Evolutionary conservation across 176 grass and related monocot species (phyloP).

Genomic region (Alopecurus myosuroides): DNA sequence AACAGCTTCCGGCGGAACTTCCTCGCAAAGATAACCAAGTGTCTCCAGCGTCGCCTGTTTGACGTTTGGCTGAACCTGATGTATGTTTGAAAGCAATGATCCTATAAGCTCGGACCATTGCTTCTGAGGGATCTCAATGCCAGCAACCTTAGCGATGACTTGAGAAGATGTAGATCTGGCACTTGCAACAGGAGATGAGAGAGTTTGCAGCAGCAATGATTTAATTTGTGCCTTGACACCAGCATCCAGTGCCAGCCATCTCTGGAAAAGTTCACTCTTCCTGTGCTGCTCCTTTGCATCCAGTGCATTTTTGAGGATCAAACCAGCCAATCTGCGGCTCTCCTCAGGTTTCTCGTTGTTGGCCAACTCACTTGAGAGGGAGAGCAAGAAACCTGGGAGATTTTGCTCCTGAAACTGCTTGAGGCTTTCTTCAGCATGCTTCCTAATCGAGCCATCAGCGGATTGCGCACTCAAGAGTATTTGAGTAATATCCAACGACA

Average conservation of each 20-base stretch:
- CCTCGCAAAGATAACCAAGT: slow-evolving; percentile 86
- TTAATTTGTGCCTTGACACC: slow-evolving; percentile 68
- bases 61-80: slow-evolving; percentile 63
- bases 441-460: slow-evolving; percentile 51
- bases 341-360: slow-evolving; percentile 73
- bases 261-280: slow-evolving; percentile 73
- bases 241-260: slow-evolving; percentile 70
- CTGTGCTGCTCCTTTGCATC: slow-evolving; percentile 80
- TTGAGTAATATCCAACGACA: slow-evolving; percentile 78
- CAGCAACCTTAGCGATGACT: slow-evolving; percentile 84
- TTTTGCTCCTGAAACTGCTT: slow-evolving; percentile 90
- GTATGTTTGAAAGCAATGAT: slow-evolving; percentile 72
- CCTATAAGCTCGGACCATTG: slow-evolving; percentile 79
- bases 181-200: slow-evolving; percentile 65
- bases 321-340: slow-evolving; percentile 68
- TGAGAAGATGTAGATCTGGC: slow-evolving; percentile 84
- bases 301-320: slow-evolving; percentile 79
- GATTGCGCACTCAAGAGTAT: slow-evolving; percentile 81
- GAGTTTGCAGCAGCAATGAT: slow-evolving; percentile 56
- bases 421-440: slow-evolving; percentile 75
- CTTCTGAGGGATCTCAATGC: slow-evolving; percentile 75
- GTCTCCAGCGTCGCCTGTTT: slow-evolving; percentile 83
- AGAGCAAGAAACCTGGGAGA: slow-evolving; percentile 58
- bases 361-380: slow-evolving; percentile 62
- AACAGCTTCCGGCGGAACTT: slow-evolving; percentile 69